Base-by-base conservation (phyloP, 352 stramenopile species). In the Phytophthora chlamydospora region DNA sequence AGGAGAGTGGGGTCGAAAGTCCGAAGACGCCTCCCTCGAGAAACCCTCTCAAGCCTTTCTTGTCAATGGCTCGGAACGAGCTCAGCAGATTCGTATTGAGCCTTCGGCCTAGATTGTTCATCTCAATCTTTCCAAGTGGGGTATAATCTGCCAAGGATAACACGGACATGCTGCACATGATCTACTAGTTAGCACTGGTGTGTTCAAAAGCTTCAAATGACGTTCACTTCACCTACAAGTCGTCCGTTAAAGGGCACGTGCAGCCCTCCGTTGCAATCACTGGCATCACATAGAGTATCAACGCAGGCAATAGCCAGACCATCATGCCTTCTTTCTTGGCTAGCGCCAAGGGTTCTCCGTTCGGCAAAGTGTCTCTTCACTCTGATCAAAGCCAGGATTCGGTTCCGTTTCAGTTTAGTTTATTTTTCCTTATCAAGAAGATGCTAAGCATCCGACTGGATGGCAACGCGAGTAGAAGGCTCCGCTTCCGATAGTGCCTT, bases 1-100 rank as follows among this genome's bases (percentile, higher is more conserved):
- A 94, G 7, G 47, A 33, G 1, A 58, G 41, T 0, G 71, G 51
- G 0, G 68, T 82, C 0, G 73, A 85, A 3, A 51, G 39, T 2
- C 56, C 9, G 38, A 87, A 86, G 3, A 75, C 59, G 0, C 78
- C 80, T 32, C 80, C 83, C n/a, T 89, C 66, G 24, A 88, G 66
- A 55, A 87, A 83, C 0, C 80, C 83, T 14, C 78, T 67, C 52
- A 92, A 58, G 0, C 83, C 83, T 48, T 80, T 85, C 34, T 55
- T 61, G 7, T 61, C 21, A 14, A 89, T 43, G 0, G 70, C 48
- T 17, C 75, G 70, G 48, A 92, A 92, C 9, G 56, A 64, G 17
- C 21, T 67, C 13, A 82, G 63, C 16, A 56, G 27, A 16, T 57
- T 39, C 12, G 46, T 43, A 14, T 4, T 33, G 16, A 66, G 63